These are phyloP conservation scores for Rhexocercosporidium sp. DNA, from an alignment of 2,329 filamentous ascomycete species.

Conservation along the genomic window DNA sequence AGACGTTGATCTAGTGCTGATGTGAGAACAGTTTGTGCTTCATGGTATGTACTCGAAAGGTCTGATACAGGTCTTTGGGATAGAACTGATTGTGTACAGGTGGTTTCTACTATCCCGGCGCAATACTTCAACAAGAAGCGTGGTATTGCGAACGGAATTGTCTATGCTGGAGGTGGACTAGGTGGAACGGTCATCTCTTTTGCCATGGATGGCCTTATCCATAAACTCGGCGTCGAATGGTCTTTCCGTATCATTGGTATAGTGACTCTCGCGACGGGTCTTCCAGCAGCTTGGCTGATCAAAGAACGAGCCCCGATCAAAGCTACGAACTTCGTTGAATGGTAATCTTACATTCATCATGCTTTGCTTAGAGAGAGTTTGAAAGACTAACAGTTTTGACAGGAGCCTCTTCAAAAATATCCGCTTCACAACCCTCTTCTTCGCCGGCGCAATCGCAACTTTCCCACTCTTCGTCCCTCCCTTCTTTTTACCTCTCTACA, in stretches of 20 bases:
- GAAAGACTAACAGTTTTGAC: background rate
- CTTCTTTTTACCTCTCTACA: conserved; percentile 65
- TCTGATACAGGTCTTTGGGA: background rate
- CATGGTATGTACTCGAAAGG: conserved; percentile 25
- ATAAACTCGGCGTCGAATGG: conserved; percentile 53
- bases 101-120: conserved; percentile 53
- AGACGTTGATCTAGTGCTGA: background rate
- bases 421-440: conserved; percentile 58
- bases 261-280: conserved; percentile 56
- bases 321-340: conserved; percentile 53
- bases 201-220: conserved; percentile 53
- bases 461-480: conserved; percentile 66
- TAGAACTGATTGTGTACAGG: conserved; percentile 36
- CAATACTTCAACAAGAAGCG: conserved; percentile 61
- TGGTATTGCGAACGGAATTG: conserved; percentile 60
- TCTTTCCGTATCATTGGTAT: conserved; percentile 59
- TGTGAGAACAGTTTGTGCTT: conserved; percentile 28
- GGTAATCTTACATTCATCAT: too few species aligned
- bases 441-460: conserved; percentile 59
- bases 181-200: conserved; percentile 60
- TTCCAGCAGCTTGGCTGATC: conserved; percentile 61
- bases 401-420: conserved; percentile 58
- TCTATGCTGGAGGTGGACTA: conserved; percentile 59
- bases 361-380: too few species aligned
- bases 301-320: conserved; percentile 51